Conservation (phyloP, 345 rosid species). For the Salix purpurea region DNA sequence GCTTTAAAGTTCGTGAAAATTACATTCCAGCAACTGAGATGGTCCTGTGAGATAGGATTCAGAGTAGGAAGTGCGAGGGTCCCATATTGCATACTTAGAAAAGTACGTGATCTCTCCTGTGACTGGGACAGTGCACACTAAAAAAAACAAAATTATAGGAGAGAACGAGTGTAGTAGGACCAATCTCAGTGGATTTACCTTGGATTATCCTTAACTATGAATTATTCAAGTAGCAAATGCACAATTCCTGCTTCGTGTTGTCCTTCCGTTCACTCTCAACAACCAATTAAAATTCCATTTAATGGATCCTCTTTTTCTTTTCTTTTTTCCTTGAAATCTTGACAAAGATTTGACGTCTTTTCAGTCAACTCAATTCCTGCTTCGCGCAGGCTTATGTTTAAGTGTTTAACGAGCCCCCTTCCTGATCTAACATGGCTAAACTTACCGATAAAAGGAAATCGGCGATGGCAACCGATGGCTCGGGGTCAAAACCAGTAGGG, state of each 20-base stretch:
- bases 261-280: not conserved
- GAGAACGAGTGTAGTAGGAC: constrained; percentile 5
- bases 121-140: constrained; percentile 5
- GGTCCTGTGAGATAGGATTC: not conserved
- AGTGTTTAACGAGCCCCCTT: not conserved
- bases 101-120: not conserved
- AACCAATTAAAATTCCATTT: constrained; percentile 14
- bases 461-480: not conserved
- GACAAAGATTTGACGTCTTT: constrained; percentile 7
- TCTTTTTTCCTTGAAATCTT: no score
- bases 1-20: constrained; percentile 14
- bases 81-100: not conserved
- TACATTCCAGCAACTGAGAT: constrained; percentile 12
- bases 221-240: constrained; percentile 7
- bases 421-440: not conserved
- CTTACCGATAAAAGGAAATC: constrained; percentile 3
- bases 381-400: not conserved
- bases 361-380: not conserved
- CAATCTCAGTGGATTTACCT: constrained; percentile 1
- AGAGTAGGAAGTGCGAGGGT: not conserved
- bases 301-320: constrained; percentile 11
- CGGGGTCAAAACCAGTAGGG: constrained; percentile 30
- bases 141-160: not conserved
- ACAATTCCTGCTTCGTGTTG: not conserved
- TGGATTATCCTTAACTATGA: not conserved